Evolutionary conservation across 1,284 basidiomycete genomes (phyloP), one percentile per base, ranked within the genome.

Genomic region (Takashimella koratensis): DNA sequence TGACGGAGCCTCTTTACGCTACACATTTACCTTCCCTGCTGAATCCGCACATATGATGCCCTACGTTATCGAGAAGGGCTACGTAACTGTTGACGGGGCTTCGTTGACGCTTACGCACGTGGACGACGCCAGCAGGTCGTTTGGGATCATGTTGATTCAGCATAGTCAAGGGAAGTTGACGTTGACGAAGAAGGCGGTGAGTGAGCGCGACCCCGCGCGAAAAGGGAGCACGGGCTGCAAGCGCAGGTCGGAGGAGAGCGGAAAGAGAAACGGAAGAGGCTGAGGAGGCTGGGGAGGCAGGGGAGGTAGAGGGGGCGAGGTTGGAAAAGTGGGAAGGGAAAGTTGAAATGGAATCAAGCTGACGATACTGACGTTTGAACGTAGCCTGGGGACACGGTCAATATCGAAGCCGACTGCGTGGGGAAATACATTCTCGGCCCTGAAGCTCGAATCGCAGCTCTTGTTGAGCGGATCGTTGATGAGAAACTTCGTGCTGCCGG

Each of bases 11-110:
- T 96, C 93, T 10, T 73, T 96, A 60, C 86, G 89, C 27, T 79
- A 90, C 65, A 82, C 80, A 51, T 97, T 94, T 78, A 81, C 84
- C 67, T 81, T 97, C 48, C 79, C 85, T 3, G 79, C 84, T 57
- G 77, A 82, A 21, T 3, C 72, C 77, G n/a, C 76, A 83, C 45
- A 85, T 83, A 27, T 86, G 82, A 78, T 92, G 51, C 85, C 83
- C 0, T 96, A 91, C 72, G 79, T 98, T 60, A 89, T 98, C 57
- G 85, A 88, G n/a, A 99, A 99, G 75, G 95, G 95, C 48, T 99
- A 94, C 74, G 82, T 98, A 52, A 86, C 94, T 10, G 84, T 99
- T 60, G 95, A 99, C 73, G 95, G 96, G 20, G 85, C 94, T 2
- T 96, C 92, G 2, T 79, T 99, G 45, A 99, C 95, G 0, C 70